Percentiles rank a stretch among this genome's conserved stretches.
These are phyloP conservation scores for Erysimum cheiri DNA, from an alignment of 441 rosid genomes.

Conservation along the genomic window DNA sequence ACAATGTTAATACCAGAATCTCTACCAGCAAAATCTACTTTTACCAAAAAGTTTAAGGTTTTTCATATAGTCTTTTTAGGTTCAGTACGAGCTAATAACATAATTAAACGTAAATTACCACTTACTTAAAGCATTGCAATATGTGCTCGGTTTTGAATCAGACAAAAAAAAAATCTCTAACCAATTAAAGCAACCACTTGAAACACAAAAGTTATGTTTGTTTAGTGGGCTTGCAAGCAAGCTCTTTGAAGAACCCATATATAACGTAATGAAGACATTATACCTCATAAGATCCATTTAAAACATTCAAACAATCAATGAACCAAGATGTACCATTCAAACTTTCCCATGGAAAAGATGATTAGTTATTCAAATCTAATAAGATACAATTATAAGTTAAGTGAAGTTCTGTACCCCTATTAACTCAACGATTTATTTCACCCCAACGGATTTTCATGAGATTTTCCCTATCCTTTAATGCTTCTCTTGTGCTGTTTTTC, in stretches of 20 bases:
- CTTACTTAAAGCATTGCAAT: background rate
- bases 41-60: constrained; percentile 16
- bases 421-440: background rate
- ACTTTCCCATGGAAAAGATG: background rate
- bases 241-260: background rate
- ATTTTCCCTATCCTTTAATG: too few relatives aligned
- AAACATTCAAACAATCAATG: background rate
- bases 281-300: constrained; percentile 9
- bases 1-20: constrained; percentile 9
- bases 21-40: constrained; percentile 20
- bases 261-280: constrained; percentile 12
- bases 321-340: background rate
- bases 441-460: too few relatives aligned
- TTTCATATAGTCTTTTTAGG: background rate
- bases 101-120: background rate
- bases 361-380: background rate
- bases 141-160: too few relatives aligned
- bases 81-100: background rate
- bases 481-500: too few relatives aligned
- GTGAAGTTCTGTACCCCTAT: background rate
- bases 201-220: background rate
- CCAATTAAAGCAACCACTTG: background rate
- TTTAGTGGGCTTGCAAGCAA: constrained; percentile 12
- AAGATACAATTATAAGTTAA: background rate
- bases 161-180: background rate